Conservation (phyloP, 2,329 filamentous ascomycete genomes). For the Magnaporthiopsis rhizophila region DNA sequence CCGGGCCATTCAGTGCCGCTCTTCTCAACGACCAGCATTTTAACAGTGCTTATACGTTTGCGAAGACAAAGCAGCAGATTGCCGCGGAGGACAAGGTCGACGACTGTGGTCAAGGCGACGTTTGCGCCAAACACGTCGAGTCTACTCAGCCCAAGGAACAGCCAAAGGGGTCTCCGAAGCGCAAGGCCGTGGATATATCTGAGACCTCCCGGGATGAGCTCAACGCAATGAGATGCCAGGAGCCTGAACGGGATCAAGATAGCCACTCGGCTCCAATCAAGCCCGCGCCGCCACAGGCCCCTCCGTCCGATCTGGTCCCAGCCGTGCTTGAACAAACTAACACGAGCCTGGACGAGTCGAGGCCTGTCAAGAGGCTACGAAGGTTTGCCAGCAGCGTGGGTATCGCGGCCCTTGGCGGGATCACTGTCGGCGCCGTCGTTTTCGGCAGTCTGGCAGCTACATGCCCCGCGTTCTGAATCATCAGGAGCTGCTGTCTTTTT, state of each 20-base stretch:
- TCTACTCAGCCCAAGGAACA: neutral
- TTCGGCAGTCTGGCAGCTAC: slow-evolving; percentile 30
- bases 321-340: neutral
- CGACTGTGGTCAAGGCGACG: no score
- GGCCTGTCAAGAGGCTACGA: slow-evolving; percentile 5
- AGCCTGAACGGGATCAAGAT: neutral
- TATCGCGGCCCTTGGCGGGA: slow-evolving; percentile 28
- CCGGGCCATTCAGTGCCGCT: neutral
- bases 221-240: neutral
- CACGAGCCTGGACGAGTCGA: neutral
- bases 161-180: slow-evolving; percentile 16
- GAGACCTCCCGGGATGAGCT: slow-evolving; percentile 2
- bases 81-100: no score
- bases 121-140: no score
- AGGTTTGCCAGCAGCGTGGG: slow-evolving; percentile 24
- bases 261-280: neutral
- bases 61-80: neutral
- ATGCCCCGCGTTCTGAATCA: slow-evolving; percentile 24
- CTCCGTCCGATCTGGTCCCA: neutral
- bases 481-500: neutral
- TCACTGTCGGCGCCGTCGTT: slow-evolving; percentile 20
- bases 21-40: neutral
- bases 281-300: neutral
- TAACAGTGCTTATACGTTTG: neutral
- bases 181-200: slow-evolving; percentile 25